phyloP scores from a whole-genome alignment of 345 rosid genomes.

The Luvunga scandens region DNA sequence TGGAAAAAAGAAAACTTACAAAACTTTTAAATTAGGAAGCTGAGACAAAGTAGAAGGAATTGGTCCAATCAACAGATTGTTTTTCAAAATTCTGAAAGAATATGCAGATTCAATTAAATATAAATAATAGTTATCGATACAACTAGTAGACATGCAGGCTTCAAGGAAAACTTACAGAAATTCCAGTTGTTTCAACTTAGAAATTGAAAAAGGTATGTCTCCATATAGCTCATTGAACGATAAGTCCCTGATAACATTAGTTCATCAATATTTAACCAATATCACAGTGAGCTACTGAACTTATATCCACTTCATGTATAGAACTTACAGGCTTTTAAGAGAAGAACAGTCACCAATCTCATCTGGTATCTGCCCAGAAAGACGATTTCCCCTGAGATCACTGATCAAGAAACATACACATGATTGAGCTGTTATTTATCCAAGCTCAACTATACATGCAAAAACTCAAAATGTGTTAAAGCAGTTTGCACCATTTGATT shows the following conservation, averaged over 20 bases:
- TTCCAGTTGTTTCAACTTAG: conserved; percentile 86
- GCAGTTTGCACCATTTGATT: neutral
- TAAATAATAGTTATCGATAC: neutral
- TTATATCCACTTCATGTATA: neutral
- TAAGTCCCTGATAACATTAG: conserved; percentile 57
- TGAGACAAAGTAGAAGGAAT: conserved; percentile 91
- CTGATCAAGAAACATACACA: conserved; percentile 31
- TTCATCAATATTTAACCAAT: conserved; percentile 8
- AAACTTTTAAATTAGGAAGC: conserved; percentile 80
- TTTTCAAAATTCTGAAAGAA: conserved; percentile 63
- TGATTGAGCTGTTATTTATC: neutral
- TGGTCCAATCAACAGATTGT: conserved; percentile 84
- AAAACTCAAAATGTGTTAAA: neutral
- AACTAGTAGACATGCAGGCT: neutral
- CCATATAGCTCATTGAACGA: conserved; percentile 83
- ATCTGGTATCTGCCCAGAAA: conserved; percentile 93
- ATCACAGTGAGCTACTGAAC: neutral
- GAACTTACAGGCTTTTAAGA: conserved; percentile 66
- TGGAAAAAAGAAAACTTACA: conserved; percentile 49
- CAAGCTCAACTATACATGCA: neutral
- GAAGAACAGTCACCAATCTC: conserved; percentile 95
- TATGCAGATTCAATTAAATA: neutral
- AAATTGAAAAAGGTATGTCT: conserved; percentile 88
- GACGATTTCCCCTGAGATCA: conserved; percentile 72
- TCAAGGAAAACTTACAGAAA: conserved; percentile 50